Percentiles rank a stretch among this genome's conserved stretches.
phyloP scores from a whole-genome alignment of 345 rosid genomes.

The Barbarea vulgaris region DNA sequence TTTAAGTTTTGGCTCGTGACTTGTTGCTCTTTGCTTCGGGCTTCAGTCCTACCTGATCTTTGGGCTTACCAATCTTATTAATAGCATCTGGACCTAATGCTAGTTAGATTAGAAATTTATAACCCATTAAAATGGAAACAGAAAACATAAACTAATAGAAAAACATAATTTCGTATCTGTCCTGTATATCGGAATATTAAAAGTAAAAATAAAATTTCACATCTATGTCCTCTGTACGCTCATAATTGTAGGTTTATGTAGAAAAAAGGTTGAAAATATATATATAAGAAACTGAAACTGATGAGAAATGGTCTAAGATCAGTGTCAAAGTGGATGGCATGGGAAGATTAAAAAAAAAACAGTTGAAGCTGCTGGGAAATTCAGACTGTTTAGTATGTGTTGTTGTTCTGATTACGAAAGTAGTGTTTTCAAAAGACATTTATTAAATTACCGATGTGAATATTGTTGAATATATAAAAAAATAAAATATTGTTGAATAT shows the following conservation, averaged over 20 bases:
- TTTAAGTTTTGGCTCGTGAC: conserved; percentile 12
- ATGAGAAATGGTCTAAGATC: background rate
- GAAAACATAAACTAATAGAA: background rate
- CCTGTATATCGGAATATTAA: too few species aligned
- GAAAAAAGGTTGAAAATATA: too few species aligned
- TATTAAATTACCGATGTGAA: background rate
- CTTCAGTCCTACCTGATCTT: background rate
- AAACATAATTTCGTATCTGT: too few species aligned
- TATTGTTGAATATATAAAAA: background rate
- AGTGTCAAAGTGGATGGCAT: background rate
- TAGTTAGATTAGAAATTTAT: background rate
- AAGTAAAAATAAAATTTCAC: too few species aligned
- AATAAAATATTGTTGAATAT: background rate
- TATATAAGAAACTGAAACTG: background rate
- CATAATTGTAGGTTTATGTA: background rate
- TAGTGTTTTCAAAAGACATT: background rate
- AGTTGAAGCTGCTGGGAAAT: background rate
- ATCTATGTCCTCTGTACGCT: background rate
- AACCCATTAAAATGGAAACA: too few species aligned
- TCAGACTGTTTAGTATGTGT: background rate
- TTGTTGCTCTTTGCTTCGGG: conserved; percentile 19
- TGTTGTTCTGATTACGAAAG: background rate
- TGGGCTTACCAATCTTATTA: conserved; percentile 9
- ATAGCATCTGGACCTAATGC: background rate
- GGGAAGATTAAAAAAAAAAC: background rate